These are phyloP conservation scores for Coffea canephora DNA, from an alignment of 257 asterid genomes.

Conservation along the genomic window DNA sequence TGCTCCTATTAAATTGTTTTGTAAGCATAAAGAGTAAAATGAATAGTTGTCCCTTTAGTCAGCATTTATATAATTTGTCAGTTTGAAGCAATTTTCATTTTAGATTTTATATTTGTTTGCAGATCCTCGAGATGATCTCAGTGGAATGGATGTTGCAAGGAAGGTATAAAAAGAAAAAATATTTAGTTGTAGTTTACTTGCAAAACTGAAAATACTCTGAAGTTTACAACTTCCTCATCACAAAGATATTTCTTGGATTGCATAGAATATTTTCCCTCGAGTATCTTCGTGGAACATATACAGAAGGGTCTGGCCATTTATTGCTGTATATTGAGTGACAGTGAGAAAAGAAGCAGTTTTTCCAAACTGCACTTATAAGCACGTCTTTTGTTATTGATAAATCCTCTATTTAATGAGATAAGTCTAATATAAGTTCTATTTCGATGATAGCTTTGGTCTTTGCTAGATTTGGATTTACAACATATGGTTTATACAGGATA, in stretches of 20 bases:
- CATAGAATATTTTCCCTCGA: not conserved
- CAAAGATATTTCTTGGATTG: not conserved
- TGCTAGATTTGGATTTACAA: no score
- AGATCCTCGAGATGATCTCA: slow-evolving; percentile 98
- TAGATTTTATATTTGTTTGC: slow-evolving; percentile 27
- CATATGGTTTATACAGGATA: not conserved
- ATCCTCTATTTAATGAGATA: no score
- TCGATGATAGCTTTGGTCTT: not conserved
- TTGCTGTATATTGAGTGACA: not conserved
- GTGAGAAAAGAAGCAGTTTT: not conserved
- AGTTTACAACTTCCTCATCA: not conserved
- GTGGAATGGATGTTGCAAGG: slow-evolving; percentile 98
- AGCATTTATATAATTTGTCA: not conserved
- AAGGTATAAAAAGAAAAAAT: slow-evolving; percentile 47
- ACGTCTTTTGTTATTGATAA: not conserved
- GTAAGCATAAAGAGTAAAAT: not conserved
- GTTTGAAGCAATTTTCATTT: slow-evolving; percentile 19
- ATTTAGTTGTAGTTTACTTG: slow-evolving; percentile 4
- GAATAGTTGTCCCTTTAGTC: not conserved
- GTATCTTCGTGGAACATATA: not conserved
- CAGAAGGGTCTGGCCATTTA: not conserved
- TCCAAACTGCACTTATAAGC: not conserved
- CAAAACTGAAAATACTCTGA: not conserved
- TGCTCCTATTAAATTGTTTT: not conserved
- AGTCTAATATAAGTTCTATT: not conserved